These are phyloP conservation scores for Rhizopogon rudus DNA, from an alignment of 768 basidiomycete species.

Conservation along the genomic window DNA sequence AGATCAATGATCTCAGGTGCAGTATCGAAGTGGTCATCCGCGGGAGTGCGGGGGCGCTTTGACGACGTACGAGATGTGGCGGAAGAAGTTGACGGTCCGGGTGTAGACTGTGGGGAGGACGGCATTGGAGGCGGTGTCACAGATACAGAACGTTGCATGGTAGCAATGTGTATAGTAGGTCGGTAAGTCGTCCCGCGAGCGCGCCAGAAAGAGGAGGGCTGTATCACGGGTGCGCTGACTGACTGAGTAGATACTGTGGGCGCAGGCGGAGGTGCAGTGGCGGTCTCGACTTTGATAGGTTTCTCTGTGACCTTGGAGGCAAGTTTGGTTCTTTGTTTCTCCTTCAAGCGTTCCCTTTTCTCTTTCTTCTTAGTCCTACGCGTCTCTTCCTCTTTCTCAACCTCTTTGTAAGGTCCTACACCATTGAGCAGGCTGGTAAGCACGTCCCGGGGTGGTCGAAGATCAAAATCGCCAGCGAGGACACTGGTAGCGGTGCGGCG, in stretches of 20 bases:
- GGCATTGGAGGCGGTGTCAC: slow-evolving; percentile 68
- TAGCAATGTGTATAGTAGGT: slow-evolving; percentile 69
- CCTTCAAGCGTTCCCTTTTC: slow-evolving; percentile 42
- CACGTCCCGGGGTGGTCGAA: slow-evolving; percentile 63
- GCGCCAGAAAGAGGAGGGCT: slow-evolving; percentile 57
- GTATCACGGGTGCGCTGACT: slow-evolving; percentile 25
- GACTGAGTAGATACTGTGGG: slow-evolving; percentile 15
- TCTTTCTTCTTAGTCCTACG: slow-evolving; percentile 51
- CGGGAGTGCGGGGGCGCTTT: slow-evolving; percentile 73
- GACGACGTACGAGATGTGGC: slow-evolving; percentile 74
- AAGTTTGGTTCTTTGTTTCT: slow-evolving; percentile 39
- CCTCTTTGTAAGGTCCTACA: slow-evolving; percentile 57
- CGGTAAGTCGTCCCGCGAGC: slow-evolving; percentile 36
- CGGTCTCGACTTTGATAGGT: slow-evolving; percentile 15
- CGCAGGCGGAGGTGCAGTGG: slow-evolving; percentile 14
- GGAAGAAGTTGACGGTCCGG: slow-evolving; percentile 70
- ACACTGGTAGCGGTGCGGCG: slow-evolving; percentile 71
- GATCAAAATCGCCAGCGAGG: slow-evolving; percentile 72
- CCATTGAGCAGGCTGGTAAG: slow-evolving; percentile 78
- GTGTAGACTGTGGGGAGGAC: slow-evolving; percentile 67
- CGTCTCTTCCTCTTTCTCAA: slow-evolving; percentile 57
- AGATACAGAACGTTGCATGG: slow-evolving; percentile 64
- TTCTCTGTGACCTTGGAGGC: slow-evolving; percentile 31
- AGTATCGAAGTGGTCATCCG: slow-evolving; percentile 40
- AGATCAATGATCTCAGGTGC: not conserved